Conservation (phyloP, 345 rosid genomes). For the Eucalyptus cladocalyx region DNA sequence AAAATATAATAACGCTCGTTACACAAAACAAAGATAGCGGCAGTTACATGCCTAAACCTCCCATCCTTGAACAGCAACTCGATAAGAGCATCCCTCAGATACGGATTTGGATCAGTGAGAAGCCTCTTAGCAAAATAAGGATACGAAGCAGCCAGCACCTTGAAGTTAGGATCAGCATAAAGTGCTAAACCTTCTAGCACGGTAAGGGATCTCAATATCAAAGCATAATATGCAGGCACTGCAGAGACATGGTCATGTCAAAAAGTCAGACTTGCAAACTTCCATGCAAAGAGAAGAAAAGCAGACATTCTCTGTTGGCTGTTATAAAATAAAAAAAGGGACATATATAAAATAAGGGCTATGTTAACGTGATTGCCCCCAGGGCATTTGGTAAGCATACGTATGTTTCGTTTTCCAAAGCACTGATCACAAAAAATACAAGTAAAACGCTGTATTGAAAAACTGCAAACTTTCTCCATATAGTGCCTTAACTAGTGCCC, state of each 20-base stretch:
- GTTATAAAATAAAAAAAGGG: background rate
- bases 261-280: background rate
- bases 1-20: background rate
- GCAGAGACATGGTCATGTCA: slow-evolving; percentile 14
- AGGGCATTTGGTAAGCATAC: background rate
- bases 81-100: slow-evolving; percentile 93
- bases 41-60: slow-evolving; percentile 50
- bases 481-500: background rate
- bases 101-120: slow-evolving; percentile 96
- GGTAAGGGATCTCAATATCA: slow-evolving; percentile 92
- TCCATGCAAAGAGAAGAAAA: background rate
- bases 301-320: background rate
- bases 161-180: slow-evolving; percentile 91
- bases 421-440: background rate
- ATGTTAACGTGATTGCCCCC: background rate
- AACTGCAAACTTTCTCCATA: background rate
- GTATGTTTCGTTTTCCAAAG: background rate
- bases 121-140: slow-evolving; percentile 99
- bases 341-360: background rate
- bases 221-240: slow-evolving; percentile 94
- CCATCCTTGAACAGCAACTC: slow-evolving; percentile 97
- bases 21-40: background rate
- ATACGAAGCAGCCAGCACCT: slow-evolving; percentile 97
- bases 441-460: background rate
- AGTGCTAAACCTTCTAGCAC: slow-evolving; percentile 97